phyloP scores from a whole-genome alignment of 352 stramenopile genomes.

The Plasmopara halstedii region DNA sequence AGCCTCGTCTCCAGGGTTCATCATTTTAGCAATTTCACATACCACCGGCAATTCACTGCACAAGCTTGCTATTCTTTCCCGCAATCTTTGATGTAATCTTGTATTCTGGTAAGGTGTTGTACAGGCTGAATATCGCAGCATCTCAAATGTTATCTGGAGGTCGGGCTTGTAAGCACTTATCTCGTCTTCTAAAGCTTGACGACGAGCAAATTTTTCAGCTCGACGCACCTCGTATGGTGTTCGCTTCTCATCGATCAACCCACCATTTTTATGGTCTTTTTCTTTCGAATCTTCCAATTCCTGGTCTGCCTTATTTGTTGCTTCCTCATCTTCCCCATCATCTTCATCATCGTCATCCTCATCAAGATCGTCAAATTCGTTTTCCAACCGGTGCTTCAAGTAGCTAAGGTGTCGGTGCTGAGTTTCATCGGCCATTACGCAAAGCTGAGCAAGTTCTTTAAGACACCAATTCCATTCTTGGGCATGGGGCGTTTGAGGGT shows the following conservation, averaged over 20 bases:
- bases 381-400: slow-evolving; percentile 13
- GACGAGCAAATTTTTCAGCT: slow-evolving; percentile 13
- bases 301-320: slow-evolving; percentile 2
- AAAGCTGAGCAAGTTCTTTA: slow-evolving; percentile 18
- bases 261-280: slow-evolving; percentile 7
- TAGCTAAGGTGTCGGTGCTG: slow-evolving; percentile 12
- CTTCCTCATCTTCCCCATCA: slow-evolving; percentile 16
- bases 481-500: not conserved
- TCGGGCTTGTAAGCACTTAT: slow-evolving; percentile 19
- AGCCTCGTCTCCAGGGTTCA: not conserved
- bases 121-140: slow-evolving; percentile 18
- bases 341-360: slow-evolving; percentile 25
- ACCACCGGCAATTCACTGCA: slow-evolving; percentile 39
- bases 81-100: slow-evolving; percentile 17
- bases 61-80: slow-evolving; percentile 21
- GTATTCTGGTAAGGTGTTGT: slow-evolving; percentile 27
- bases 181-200: slow-evolving; percentile 9
- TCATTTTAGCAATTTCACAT: slow-evolving; percentile 22
- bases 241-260: not conserved
- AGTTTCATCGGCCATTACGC: slow-evolving; percentile 20
- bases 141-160: slow-evolving; percentile 28
- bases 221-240: slow-evolving; percentile 4
- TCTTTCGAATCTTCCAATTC: slow-evolving; percentile 1
- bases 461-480: slow-evolving; percentile 30
- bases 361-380: slow-evolving; percentile 17